Percentiles rank a stretch among this genome's conserved stretches.
These are phyloP conservation scores for Penicillium sumatraense DNA, from an alignment of 2,329 filamentous ascomycete species.

Conservation along the genomic window DNA sequence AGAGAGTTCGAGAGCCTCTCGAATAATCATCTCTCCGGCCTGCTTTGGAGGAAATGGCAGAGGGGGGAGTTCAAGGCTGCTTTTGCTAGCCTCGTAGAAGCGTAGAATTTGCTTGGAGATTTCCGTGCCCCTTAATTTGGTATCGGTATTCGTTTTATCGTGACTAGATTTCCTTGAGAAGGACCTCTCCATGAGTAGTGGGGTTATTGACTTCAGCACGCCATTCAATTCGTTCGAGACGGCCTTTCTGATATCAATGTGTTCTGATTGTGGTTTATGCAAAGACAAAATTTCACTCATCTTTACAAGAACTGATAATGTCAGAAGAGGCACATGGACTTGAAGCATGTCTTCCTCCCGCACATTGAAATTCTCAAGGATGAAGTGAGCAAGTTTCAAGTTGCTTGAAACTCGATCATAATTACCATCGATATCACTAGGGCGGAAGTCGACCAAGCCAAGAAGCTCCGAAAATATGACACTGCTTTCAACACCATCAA, in stretches of 20 bases:
- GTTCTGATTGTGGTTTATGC: constrained; percentile 13
- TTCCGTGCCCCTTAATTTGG: constrained; percentile 36
- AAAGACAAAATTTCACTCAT: constrained; percentile 43
- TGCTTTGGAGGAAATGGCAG: constrained; percentile 63
- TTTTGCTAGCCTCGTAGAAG: constrained; percentile 74
- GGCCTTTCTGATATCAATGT: constrained; percentile 20
- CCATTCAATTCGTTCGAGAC: constrained; percentile 32
- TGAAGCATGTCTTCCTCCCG: constrained; percentile 95
- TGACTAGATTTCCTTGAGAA: constrained; percentile 55
- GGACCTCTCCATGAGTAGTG: constrained; percentile 51
- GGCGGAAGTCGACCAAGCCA: constrained; percentile 61
- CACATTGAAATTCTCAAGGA: constrained; percentile 87
- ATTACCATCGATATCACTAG: constrained; percentile 55
- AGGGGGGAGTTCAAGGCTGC: constrained; percentile 66
- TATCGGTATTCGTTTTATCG: constrained; percentile 24
- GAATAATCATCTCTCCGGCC: constrained; percentile 66
- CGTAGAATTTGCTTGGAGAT: constrained; percentile 64
- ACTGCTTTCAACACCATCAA: constrained; percentile 93
- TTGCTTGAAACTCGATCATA: constrained; percentile 62
- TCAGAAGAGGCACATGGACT: constrained; percentile 77
- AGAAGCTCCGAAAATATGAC: constrained; percentile 88
- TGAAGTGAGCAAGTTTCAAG: constrained; percentile 77
- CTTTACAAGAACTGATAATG: constrained; percentile 64
- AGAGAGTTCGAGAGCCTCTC: constrained; percentile 56
- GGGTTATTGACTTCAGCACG: constrained; percentile 35